Conservation (phyloP, 305 asterid species). For the Rubia peregrina region DNA sequence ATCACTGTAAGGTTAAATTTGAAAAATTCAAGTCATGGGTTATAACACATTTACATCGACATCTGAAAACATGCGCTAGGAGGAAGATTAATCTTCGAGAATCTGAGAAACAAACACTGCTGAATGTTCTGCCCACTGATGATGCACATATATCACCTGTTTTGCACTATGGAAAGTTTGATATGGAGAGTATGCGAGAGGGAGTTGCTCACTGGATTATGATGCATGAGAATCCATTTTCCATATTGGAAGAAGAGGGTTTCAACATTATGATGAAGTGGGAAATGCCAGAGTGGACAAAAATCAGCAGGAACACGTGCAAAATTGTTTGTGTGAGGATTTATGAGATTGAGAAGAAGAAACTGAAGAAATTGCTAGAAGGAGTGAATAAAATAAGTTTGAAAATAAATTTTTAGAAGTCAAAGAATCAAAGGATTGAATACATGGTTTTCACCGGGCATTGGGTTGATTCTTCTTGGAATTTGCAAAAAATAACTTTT, state of each 20-base stretch:
- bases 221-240: too few relatives aligned
- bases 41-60: neutral
- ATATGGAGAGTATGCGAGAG: too few relatives aligned
- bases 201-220: too few relatives aligned
- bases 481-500: neutral
- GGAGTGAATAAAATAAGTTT: too few relatives aligned
- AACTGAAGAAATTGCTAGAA: too few relatives aligned
- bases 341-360: too few relatives aligned
- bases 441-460: constrained; percentile 4
- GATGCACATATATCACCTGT: neutral
- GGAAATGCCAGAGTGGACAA: too few relatives aligned
- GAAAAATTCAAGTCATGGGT: neutral
- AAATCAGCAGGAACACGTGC: too few relatives aligned
- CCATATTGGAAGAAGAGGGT: too few relatives aligned
- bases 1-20: neutral
- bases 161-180: too few relatives aligned
- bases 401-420: neutral
- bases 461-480: neutral
- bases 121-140: neutral
- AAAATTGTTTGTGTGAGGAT: too few relatives aligned
- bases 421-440: constrained; percentile 1
- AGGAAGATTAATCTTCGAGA: neutral
- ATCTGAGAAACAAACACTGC: neutral
- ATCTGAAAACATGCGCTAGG: neutral
- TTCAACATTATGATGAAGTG: too few relatives aligned